Conservation (phyloP, 1,284 basidiomycete species). For the Serendipita sp. region DNA sequence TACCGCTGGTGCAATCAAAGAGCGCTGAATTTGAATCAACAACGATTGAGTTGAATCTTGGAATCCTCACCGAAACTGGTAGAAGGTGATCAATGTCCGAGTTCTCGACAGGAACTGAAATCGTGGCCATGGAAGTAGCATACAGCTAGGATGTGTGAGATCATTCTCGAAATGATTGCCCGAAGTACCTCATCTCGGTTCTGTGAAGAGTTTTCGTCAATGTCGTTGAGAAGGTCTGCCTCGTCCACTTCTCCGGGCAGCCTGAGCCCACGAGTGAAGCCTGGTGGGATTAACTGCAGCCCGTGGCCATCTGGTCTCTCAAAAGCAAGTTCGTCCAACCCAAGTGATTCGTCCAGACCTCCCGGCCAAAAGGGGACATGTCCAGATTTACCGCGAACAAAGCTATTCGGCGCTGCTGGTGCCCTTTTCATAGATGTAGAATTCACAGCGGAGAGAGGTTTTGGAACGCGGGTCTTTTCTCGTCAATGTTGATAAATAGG, state of each 20-base stretch:
- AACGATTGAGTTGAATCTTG: neutral
- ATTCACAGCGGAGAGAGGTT: slow-evolving; percentile 42
- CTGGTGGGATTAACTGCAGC: slow-evolving; percentile 26
- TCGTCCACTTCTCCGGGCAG: slow-evolving; percentile 39
- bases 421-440: slow-evolving; percentile 76
- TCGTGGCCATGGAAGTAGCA: slow-evolving; percentile 16
- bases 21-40: neutral
- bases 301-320: slow-evolving; percentile 16
- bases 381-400: slow-evolving; percentile 85
- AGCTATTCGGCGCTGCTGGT: slow-evolving; percentile 61
- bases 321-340: slow-evolving; percentile 17
- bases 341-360: slow-evolving; percentile 51
- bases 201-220: slow-evolving; percentile 16
- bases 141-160: slow-evolving; percentile 15
- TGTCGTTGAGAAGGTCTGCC: slow-evolving; percentile 24
- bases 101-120: slow-evolving; percentile 8
- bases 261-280: slow-evolving; percentile 41
- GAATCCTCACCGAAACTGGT: slow-evolving; percentile 52
- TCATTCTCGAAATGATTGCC: slow-evolving; percentile 13
- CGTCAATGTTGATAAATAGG: slow-evolving; percentile 7
- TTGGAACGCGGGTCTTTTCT: slow-evolving; percentile 24
- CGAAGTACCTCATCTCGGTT: slow-evolving; percentile 18
- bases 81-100: slow-evolving; percentile 69
- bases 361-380: slow-evolving; percentile 89
- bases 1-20: neutral